Base-by-base conservation (phyloP, 129 eudicot species). In the Flaveria robusta region DNA sequence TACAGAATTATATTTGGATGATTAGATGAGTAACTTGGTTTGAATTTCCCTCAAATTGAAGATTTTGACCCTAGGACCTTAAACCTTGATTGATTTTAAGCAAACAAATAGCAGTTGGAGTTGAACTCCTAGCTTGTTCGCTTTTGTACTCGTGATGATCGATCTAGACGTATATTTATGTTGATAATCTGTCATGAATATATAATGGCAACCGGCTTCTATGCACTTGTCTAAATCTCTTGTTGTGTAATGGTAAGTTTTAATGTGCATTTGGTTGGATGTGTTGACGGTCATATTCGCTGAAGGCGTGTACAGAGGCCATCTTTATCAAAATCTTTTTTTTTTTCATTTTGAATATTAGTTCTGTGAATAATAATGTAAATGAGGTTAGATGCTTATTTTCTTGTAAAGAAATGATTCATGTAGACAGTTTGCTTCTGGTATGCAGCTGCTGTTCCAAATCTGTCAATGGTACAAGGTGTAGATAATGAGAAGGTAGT, bases 401-500 rank as follows among this genome's bases (percentile, higher is more conserved):
- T 31, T 31, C 37, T 31, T 31, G 37, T 31, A 31, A 31, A 31
- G 37, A 31, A 31, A 6, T 31, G 0, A 31, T 31, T 31, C 37
- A 31, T 31, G 7, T 31, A 31, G 41, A 43, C 14, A 2, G 56
- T 15, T 64, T 64, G 46, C 66, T 71, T 81, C 62, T 80, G 60
- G 59, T 76, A 64, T 74, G 76, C 88, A 94, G 98, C 91, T 81
- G 96, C 93, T 78, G 97, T 94, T 24, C 97, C 97, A 26, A 86
- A 86, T 87, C 89, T 94, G 15, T 88, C 87, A 18, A 87, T 86
- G 97, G 97, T 94, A 51, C 86, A 91, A 70, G 91, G 91, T 70
- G 97, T 94, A 31, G 99, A 91, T 80, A 88, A 87, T 68, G 84
- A 70, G 85, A 94, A 94, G 98, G 98, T 91, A 87, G 85, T 24